Base-by-base conservation (phyloP, 805 yeast species). In the Monosporozyma aerobia region DNA sequence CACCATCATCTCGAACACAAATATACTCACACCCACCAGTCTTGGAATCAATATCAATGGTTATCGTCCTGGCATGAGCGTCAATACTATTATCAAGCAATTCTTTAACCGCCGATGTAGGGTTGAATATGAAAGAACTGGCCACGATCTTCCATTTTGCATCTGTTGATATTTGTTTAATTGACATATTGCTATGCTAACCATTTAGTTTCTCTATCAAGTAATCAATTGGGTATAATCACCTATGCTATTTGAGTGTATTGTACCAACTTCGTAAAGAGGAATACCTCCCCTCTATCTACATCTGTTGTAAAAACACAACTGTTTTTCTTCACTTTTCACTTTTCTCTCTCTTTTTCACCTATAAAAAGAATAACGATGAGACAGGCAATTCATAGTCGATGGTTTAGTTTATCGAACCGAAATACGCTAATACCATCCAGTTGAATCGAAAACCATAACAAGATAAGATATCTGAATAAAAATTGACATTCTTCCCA, bases 41-140 rank as follows among this genome's bases (percentile, higher is more conserved):
- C 10, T 59, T 59, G 3, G 61, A 56, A 55, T 75, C 79, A 2
- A 74, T 55, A 47, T 73, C 77, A 11, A 75, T 56, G 27, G 54
- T 56, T 4, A 75, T 63, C 33, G 63, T 67, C 10, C 58, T 62
- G 3, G 68, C 60, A 10, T 63, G 60, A 0, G 77, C 64, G 56
- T 74, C 78, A 1, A 75, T 57, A 2, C 75, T 59, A 56, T 74
- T 75, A 45, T 74, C 78, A 1, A 75, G 51, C 23, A 75, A 59
- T 51, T 74, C 77, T 53, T 70, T 71, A 23, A 74, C 62, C 10
- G 71, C 77, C 16, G 72, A 60, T 1, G 54, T 56, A 0, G 75
- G 73, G 0, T 70, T 65, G 30, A 61, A 59, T 1, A 74, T 59
- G 53, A 77, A 58, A 52, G 73, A 61, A 43, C 59, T 54, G 2